Base-by-base conservation (phyloP, 331 rosid species). In the Pyracantha coccinea region DNA sequence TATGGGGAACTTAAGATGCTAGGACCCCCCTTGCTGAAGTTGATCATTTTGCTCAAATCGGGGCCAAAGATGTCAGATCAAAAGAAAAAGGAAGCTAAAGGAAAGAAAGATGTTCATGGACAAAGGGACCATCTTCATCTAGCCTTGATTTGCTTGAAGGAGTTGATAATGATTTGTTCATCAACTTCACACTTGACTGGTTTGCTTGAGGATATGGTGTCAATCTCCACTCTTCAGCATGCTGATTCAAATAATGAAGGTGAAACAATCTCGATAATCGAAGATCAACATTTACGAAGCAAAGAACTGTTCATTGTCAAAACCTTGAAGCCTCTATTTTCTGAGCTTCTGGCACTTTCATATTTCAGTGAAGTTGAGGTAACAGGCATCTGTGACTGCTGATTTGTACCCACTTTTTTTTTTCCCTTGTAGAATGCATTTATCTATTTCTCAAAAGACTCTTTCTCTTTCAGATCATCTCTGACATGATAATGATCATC, bases 91-190 rank as follows among this genome's bases (percentile, higher is more conserved):
- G 87, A 80, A 71, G 74, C 79, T 16, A 83, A 80, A 60, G 84
- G 87, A 6, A 69, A 83, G 68, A 83, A 68, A 68, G 73, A 62
- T 28, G 72, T 57, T 23, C 76, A 69, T 44, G 84, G 78, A 41
- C 79, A 5, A 76, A 80, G 71, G 71, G 87, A 80, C 29, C 57
- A 71, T 75, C 78, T 83, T 65, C 79, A 76, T 68, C 79, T 76
- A 58, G 84, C 84, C 53, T 77, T 83, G 63, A 12, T 73, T n/a
- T 80, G 87, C 79, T 55, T 83, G 63, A 80, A 80, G 87, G 87
- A 83, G 63, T 58, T 83, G 79, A 62, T 83, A 31, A 61, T 3
- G 53, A 60, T 76, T 68, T 61, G 68, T 69, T 47, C 70, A 33
- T 6, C 41, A 57, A 63, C 73, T 27, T 25, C 79, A 54, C 75